Conservation (phyloP, 2,329 filamentous ascomycete species). For the Coniochaeta sp. region DNA sequence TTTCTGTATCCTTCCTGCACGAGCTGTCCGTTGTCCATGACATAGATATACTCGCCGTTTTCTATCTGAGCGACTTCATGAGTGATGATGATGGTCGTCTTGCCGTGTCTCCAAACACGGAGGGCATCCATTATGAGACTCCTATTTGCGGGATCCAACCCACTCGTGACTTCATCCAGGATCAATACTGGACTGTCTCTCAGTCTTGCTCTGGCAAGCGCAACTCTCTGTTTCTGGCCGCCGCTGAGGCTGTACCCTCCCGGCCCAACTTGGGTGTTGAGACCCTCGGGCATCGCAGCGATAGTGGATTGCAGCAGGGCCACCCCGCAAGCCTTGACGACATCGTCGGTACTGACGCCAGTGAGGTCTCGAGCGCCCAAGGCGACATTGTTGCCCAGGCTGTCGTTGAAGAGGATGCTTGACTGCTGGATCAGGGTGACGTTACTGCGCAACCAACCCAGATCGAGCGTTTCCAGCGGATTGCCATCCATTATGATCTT, state of each 20-base stretch:
- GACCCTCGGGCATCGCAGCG: slow-evolving; percentile 55
- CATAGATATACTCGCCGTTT: slow-evolving; percentile 68
- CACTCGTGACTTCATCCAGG: slow-evolving; percentile 83
- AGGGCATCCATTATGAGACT: slow-evolving; percentile 66
- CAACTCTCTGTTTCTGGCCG: slow-evolving; percentile 76
- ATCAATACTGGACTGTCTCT: slow-evolving; percentile 75
- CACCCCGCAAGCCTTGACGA: slow-evolving; percentile 56
- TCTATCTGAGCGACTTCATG: slow-evolving; percentile 77
- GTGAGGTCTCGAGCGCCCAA: slow-evolving; percentile 53
- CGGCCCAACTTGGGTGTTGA: slow-evolving; percentile 64
- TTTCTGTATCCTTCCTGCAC: slow-evolving; percentile 61
- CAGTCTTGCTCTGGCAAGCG: slow-evolving; percentile 70
- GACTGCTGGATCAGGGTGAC: slow-evolving; percentile 78
- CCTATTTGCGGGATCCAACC: slow-evolving; percentile 68
- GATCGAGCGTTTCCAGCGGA: slow-evolving; percentile 53
- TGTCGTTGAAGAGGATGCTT: slow-evolving; percentile 75
- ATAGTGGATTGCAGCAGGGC: slow-evolving; percentile 65
- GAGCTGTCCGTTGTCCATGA: slow-evolving; percentile 64
- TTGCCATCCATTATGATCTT: slow-evolving; percentile 62
- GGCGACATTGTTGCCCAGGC: slow-evolving; percentile 69
- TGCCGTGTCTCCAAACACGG: slow-evolving; percentile 66
- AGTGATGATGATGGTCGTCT: slow-evolving; percentile 89
- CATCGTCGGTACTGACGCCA: slow-evolving; percentile 41
- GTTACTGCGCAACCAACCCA: slow-evolving; percentile 68
- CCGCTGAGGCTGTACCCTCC: slow-evolving; percentile 71